Conservation (phyloP, 768 basidiomycete species). For the Postia placenta region DNA sequence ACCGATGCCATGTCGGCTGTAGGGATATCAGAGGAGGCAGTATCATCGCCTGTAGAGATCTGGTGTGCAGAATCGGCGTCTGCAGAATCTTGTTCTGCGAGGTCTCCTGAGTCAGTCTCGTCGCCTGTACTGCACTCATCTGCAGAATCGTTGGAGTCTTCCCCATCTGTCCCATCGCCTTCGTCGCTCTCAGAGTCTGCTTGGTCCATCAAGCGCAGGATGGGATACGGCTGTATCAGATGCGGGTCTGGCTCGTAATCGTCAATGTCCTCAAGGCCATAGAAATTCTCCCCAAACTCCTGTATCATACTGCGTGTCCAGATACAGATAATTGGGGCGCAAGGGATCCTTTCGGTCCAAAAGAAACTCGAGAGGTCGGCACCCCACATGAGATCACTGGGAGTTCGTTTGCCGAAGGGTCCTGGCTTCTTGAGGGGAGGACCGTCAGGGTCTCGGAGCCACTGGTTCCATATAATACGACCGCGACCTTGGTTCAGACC, state of each 20-base stretch:
- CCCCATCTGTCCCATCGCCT: background rate
- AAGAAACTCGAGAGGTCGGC: constrained; percentile 9
- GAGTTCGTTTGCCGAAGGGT: constrained; percentile 9
- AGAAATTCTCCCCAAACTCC: constrained; percentile 24
- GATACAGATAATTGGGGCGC: constrained; percentile 19
- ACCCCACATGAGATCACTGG: constrained; percentile 14
- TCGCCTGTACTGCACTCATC: too few relatives aligned
- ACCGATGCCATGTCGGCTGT: background rate
- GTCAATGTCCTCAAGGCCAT: constrained; percentile 12
- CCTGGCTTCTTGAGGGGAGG: constrained; percentile 9
- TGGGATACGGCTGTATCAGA: constrained; percentile 18
- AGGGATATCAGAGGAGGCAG: background rate
- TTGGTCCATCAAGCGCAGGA: constrained; percentile 9
- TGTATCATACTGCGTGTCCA: constrained; percentile 32
- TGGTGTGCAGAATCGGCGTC: background rate
- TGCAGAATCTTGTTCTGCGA: background rate
- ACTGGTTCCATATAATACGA: constrained; percentile 9
- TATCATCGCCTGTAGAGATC: background rate
- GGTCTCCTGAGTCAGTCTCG: too few relatives aligned
- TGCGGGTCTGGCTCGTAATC: constrained; percentile 16
- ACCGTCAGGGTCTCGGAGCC: constrained; percentile 15
- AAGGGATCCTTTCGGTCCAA: constrained; percentile 10
- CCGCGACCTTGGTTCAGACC: too few relatives aligned
- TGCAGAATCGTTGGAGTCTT: background rate
- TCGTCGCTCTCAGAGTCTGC: too few relatives aligned